phyloP scores from a whole-genome alignment of 768 basidiomycete genomes.

The Tylopilus subfusipes region DNA sequence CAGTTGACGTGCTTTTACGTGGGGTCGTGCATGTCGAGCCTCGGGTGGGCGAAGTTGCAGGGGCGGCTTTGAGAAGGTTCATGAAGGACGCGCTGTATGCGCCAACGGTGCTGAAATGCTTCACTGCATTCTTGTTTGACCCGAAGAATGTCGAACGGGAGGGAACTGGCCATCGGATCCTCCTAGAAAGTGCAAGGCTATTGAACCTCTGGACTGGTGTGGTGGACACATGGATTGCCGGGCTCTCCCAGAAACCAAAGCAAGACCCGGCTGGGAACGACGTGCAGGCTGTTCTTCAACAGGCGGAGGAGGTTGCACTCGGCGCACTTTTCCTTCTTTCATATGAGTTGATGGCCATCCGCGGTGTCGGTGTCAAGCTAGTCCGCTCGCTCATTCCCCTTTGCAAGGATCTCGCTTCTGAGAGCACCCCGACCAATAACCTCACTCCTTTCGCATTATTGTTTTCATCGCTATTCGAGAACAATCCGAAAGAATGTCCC shows the following conservation, averaged over 20 bases:
- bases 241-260: conserved; percentile 39
- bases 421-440: conserved; percentile 29
- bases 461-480: conserved; percentile 54
- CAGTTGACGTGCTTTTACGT: conserved; percentile 74
- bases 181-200: conserved; percentile 64
- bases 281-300: conserved; percentile 39
- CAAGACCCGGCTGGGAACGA: conserved; percentile 41
- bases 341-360: conserved; percentile 48
- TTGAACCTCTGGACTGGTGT: conserved; percentile 71
- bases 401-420: conserved; percentile 40
- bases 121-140: conserved; percentile 72
- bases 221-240: conserved; percentile 64
- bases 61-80: conserved; percentile 65
- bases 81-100: conserved; percentile 58
- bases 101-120: conserved; percentile 56
- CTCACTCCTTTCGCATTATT: conserved; percentile 30
- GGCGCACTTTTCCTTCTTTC: conserved; percentile 74
- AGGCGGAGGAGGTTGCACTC: conserved; percentile 62
- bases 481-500: conserved; percentile 40
- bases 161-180: conserved; percentile 56
- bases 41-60: conserved; percentile 62
- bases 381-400: conserved; percentile 55
- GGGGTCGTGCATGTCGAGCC: conserved; percentile 88
- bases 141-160: conserved; percentile 61
- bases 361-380: conserved; percentile 59